Evolutionary conservation across 768 basidiomycete species (phyloP), one percentile per base, ranked within the genome.

Genomic region (Hemileccinum impolitum): DNA sequence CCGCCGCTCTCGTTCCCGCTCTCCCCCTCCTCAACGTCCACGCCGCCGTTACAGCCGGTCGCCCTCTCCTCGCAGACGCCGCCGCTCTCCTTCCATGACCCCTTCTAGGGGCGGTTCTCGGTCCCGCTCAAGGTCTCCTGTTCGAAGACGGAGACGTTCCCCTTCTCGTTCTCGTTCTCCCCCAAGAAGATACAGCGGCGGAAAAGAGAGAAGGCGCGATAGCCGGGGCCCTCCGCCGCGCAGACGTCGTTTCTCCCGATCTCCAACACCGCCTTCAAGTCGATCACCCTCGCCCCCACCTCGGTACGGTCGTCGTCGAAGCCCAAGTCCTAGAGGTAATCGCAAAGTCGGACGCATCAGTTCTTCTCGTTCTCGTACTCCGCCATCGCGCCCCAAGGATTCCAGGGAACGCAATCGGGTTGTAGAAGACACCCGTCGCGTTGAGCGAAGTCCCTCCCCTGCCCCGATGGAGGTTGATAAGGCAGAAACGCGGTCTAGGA

Each of bases 231-330:
- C 72, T 61, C 59, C 69, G 45, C 58, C 62, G 3, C 62, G 65
- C 30, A 72, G 72, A 14, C 72, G 75, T n/a, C 70, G 67, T 11
- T 73, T 68, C 56, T 65, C 80, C 60, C 63, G 78, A 62, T 64
- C 81, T 10, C 73, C 70, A 14, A 78, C 82, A 1, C 69, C 69
- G 6, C 73, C 80, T 2, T 81, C 79, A 7, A 72, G 72, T 39
- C 71, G 73, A 34, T 71, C 70, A 7, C 62, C 52, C 25, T 57
- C 69, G 0, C 56, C 55, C 13, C 64, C 56, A 9, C 52, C 66
- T 31, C 76, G 71, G 11, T 75, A 73, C 50, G 61, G 63, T 38
- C 69, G 79, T 37, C 75, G 78, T 37, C 72, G 77, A 17, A 79
- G 78, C 52, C 65, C 64, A 5, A 77, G 70, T 52, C 69, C 61